phyloP scores from a whole-genome alignment of 768 basidiomycete species.

The Infundibulicybe gibba region DNA sequence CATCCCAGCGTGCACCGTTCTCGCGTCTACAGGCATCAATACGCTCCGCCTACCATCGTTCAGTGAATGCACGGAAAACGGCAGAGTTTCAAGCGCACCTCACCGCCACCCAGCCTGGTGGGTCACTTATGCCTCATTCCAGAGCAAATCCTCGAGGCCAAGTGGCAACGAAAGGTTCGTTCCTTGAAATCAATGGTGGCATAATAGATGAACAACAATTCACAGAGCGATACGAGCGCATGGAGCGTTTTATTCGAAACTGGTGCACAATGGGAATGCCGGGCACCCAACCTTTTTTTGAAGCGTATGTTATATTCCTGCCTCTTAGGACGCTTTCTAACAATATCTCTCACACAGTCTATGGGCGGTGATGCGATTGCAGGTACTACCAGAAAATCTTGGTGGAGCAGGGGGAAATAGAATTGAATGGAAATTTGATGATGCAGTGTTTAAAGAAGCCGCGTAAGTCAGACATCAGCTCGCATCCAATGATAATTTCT shows the following conservation, averaged over 20 bases:
- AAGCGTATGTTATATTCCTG: constrained; percentile 37
- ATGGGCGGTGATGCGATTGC: constrained; percentile 80
- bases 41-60: constrained; percentile 81
- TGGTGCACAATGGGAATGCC: constrained; percentile 90
- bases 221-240: constrained; percentile 67
- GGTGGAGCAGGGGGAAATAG: constrained; percentile 74
- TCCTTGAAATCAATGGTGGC: too few relatives aligned
- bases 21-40: constrained; percentile 85
- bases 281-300: constrained; percentile 86
- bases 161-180: constrained; percentile 63
- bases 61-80: constrained; percentile 68
- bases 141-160: constrained; percentile 61
- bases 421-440: constrained; percentile 90
- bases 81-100: constrained; percentile 88
- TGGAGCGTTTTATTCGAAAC: constrained; percentile 69
- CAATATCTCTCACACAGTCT: constrained; percentile 31
- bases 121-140: constrained; percentile 71
- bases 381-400: constrained; percentile 73
- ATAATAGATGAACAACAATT: neutral
- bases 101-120: constrained; percentile 73
- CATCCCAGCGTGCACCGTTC: constrained; percentile 84
- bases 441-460: constrained; percentile 91
- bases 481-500: constrained; percentile 11
- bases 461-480: constrained; percentile 57
- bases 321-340: constrained; percentile 2